Evolutionary conservation across 1,284 basidiomycete genomes (phyloP), one percentile per base, ranked within the genome.

Genomic region (Ganoderma boninense): DNA sequence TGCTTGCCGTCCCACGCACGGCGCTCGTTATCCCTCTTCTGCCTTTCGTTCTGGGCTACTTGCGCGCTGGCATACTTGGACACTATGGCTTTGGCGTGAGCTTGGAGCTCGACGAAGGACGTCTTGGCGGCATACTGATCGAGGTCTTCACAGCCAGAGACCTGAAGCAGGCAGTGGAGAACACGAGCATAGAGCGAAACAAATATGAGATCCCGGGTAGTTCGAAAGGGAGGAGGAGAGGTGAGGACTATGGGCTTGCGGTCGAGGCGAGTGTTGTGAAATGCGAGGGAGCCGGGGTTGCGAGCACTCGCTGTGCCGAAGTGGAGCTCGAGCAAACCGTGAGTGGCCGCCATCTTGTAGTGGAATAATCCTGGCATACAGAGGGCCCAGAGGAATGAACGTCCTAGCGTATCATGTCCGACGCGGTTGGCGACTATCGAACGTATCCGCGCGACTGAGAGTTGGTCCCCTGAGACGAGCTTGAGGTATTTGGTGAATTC

Each of bases 161-260:
- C 79, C 0, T 78, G 69, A 0, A 79, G 73, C 0, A 84, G 70
- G 69, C 82, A 83, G 64, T 83, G 80, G 0, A 84, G 76, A 2
- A 84, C 69, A 0, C 80, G 79, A 1, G 82, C 79, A 73, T 81
- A 82, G 0, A 84, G 77, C 0, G 81, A 83, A 11, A 79, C 76
- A 67, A 82, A 82, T 4, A 81, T 73, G 0, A 85, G 76, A 70
- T 84, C 82, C 13, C 79, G 80, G 61, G 79, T 81, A 2, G 76
- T 77, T 0, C 76, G 78, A 69, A 81, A 84, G 0, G 80, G 75
- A 2, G 80, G 82, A 1, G 80, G 77, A 0, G 82, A 82, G 4
- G 79, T 76, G 0, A 77, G 60, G 1, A 78, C 66, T 23, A 84
- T 83, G 0, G 82, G 83, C 44, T 79, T 78, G 8, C 79, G 78